Conservation (phyloP, 2,329 filamentous ascomycete species). For the Ophiostoma pallidulum region DNA sequence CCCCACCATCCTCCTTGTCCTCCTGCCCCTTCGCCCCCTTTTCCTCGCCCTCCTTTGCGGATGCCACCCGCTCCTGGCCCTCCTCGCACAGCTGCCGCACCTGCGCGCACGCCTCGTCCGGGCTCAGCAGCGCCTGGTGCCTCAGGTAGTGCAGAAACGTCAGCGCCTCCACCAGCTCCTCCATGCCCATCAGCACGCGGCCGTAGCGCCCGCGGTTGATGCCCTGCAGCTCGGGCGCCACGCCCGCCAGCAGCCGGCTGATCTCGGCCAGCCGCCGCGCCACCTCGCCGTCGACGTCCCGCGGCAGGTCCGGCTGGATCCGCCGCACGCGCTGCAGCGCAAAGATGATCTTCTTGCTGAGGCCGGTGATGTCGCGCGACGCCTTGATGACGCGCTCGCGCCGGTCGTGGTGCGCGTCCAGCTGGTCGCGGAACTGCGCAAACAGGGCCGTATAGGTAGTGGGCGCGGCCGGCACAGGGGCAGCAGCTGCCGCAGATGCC, state of each 20-base stretch:
- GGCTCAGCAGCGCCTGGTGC: slow-evolving; percentile 63
- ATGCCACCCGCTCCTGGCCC: slow-evolving; percentile 21
- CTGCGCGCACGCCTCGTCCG: slow-evolving; percentile 45
- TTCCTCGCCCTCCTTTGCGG: slow-evolving; percentile 22
- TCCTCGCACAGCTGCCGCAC: slow-evolving; percentile 30
- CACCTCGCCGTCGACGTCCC: slow-evolving; percentile 61
- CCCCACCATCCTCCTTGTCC: background rate
- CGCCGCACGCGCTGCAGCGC: slow-evolving; percentile 66
- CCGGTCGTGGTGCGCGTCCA: slow-evolving; percentile 91
- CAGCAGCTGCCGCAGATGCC: slow-evolving; percentile 5
- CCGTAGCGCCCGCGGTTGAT: slow-evolving; percentile 78
- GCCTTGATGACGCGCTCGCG: slow-evolving; percentile 84
- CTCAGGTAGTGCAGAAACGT: slow-evolving; percentile 83
- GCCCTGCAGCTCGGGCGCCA: slow-evolving; percentile 64
- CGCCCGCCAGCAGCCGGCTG: slow-evolving; percentile 52
- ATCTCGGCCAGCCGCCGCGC: slow-evolving; percentile 63
- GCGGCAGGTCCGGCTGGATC: slow-evolving; percentile 53
- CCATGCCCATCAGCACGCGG: slow-evolving; percentile 70
- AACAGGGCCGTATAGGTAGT: slow-evolving; percentile 65
- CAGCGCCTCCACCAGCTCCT: slow-evolving; percentile 89
- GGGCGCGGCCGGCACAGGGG: slow-evolving; percentile 27
- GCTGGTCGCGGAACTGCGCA: slow-evolving; percentile 70
- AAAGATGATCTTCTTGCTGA: slow-evolving; percentile 96
- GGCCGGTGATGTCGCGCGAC: slow-evolving; percentile 82
- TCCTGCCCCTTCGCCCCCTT: slow-evolving; percentile 15